These are phyloP conservation scores for Vitis hybrid DNA, from an alignment of 177 flowering plant species.

Conservation along the genomic window DNA sequence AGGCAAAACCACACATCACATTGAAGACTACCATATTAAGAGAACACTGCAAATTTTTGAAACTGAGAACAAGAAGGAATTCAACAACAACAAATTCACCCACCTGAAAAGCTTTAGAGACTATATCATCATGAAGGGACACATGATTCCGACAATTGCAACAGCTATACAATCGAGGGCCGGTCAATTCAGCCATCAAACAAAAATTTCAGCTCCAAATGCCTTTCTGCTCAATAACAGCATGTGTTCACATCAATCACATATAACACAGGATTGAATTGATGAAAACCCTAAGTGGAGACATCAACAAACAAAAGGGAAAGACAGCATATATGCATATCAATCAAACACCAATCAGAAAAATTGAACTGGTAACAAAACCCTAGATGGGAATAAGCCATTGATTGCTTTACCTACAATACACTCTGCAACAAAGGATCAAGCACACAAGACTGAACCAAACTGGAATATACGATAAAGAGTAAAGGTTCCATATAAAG, in stretches of 20 bases:
- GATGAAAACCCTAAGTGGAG: neutral
- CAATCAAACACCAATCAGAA: neutral
- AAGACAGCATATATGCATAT: neutral
- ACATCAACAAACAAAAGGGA: neutral
- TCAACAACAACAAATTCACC: neutral
- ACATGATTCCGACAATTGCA: conserved; percentile 45
- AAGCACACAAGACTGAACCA: conserved; percentile 21
- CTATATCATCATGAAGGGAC: conserved; percentile 40
- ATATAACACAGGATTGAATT: too few species aligned
- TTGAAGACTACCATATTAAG: too few species aligned
- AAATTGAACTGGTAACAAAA: neutral
- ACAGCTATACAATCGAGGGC: conserved; percentile 50
- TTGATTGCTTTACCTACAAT: conserved; percentile 4
- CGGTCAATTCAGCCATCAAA: conserved; percentile 35
- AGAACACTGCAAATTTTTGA: too few species aligned
- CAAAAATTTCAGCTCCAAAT: conserved; percentile 5
- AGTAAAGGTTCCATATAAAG: conserved; percentile 12
- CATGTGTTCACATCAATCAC: neutral
- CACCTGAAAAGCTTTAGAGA: conserved; percentile 51
- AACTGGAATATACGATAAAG: conserved; percentile 8
- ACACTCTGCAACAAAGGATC: conserved; percentile 1
- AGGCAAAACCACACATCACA: too few species aligned
- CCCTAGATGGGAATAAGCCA: neutral
- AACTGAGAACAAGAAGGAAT: too few species aligned
- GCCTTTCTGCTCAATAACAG: conserved; percentile 6